phyloP scores from a whole-genome alignment of 495 filamentous ascomycete species.

The Cladorrhinum samala region DNA sequence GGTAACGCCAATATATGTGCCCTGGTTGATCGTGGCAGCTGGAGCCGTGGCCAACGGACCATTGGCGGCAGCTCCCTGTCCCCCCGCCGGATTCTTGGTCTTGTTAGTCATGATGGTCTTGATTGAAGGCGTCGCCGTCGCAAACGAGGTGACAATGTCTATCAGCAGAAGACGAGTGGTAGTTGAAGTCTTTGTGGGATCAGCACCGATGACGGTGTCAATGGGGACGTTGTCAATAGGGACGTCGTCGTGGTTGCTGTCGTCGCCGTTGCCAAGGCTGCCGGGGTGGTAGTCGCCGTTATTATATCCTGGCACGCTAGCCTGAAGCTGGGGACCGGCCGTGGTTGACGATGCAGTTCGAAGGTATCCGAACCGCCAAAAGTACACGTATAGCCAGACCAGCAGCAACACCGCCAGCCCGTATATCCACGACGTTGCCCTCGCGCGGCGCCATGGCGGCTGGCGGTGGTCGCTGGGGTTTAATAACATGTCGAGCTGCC shows the following conservation, averaged over 20 bases:
- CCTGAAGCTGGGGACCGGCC: no score
- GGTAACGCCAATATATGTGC: slow-evolving; percentile 47
- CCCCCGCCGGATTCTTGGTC: no score
- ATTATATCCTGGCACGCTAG: no score
- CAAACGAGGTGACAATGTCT: no score
- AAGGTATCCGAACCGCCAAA: neutral
- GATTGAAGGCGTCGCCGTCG: neutral
- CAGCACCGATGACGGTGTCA: no score
- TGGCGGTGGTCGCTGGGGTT: neutral
- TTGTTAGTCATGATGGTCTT: no score
- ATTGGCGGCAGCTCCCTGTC: neutral
- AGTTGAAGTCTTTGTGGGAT: no score
- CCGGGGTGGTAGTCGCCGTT: neutral
- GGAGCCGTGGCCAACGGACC: slow-evolving; percentile 16
- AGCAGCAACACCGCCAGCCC: slow-evolving; percentile 1
- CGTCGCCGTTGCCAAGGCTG: neutral
- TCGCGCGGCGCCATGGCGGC: neutral
- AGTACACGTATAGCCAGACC: slow-evolving; percentile 7
- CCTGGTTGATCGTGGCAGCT: slow-evolving; percentile 44
- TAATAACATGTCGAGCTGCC: no score
- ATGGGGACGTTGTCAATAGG: no score
- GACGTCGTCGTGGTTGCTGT: neutral
- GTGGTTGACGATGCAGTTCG: no score
- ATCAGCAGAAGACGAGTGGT: no score
- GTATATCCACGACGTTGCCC: neutral